Evolutionary conservation across 768 basidiomycete species (phyloP).

Genomic region (Scleroderma bovista): DNA sequence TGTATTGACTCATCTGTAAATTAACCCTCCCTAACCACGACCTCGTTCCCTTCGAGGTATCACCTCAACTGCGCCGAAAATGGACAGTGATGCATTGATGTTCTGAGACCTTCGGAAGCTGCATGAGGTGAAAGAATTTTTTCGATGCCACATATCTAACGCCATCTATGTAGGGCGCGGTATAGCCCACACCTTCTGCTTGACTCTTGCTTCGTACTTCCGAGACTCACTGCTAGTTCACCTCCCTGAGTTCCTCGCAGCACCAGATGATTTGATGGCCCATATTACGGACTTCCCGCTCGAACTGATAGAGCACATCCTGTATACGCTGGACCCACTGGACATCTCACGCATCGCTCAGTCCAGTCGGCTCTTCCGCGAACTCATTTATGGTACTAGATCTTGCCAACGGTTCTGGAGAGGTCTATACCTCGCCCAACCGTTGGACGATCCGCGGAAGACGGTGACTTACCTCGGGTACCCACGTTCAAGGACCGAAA

Average conservation of each 20-base stretch:
- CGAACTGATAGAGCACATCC: conserved; percentile 56
- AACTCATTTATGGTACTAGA: conserved; percentile 44
- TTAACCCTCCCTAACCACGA: too few species aligned
- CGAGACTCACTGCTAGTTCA: not conserved
- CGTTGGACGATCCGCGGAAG: conserved; percentile 59
- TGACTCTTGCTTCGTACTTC: not conserved
- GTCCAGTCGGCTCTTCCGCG: conserved; percentile 39
- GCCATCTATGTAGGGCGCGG: not conserved
- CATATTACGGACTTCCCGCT: conserved; percentile 41
- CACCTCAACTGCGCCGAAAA: not conserved
- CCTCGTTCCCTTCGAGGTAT: not conserved
- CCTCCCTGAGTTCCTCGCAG: not conserved
- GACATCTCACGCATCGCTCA: conserved; percentile 52
- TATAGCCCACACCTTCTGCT: not conserved
- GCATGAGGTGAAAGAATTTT: conserved; percentile 2
- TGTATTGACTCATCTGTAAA: too few species aligned
- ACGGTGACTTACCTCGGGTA: conserved; percentile 36
- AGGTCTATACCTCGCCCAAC: conserved; percentile 53
- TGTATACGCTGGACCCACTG: conserved; percentile 53
- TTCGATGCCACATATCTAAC: not conserved
- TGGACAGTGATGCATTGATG: not conserved
- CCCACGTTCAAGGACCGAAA: conserved; percentile 4
- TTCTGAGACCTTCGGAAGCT: not conserved
- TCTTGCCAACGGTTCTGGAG: conserved; percentile 49
- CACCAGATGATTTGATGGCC: conserved; percentile 4